Base-by-base conservation (phyloP, 306 rosid genomes). In the Bauhinia variegata region DNA sequence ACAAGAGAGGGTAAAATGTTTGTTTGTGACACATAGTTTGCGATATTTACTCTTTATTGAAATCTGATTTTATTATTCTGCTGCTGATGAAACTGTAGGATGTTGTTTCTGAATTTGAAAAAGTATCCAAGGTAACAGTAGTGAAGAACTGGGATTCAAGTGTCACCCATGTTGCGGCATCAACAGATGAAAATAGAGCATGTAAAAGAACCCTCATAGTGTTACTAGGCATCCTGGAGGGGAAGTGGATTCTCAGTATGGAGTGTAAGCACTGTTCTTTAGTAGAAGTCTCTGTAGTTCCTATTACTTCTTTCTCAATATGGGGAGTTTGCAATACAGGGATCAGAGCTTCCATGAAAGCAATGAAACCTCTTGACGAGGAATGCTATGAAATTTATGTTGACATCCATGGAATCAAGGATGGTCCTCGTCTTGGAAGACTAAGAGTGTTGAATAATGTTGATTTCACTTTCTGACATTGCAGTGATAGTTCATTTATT, bases 151-250 rank as follows among this genome's bases (percentile, higher is more conserved):
- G 99, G 97, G 90, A 88, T 76, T 77, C 91, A 13, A 80, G 70
- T 76, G 86, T 90, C 55, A 90, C 99, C 38, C 99, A 93, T 76
- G 84, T 93, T 63, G 83, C 90, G 80, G 95, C 96, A 33, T 80
- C 99, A 72, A 80, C 78, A 7, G 87, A 88, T 83, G 90, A 88
- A 84, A 86, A 78, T 73, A 84, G 87, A 49, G 96, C 97, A 69
- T 90, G 96, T 75, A 88, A 38, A 85, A 86, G 99, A 76, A 93
- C 99, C 71, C 89, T 93, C 67, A 93, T 89, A 86, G 89, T 86
- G 59, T 77, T 93, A 78, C 9, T 86, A 87, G 99, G 91, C 68
- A 90, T 90, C 67, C 81, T 93, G 79, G 88, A 86, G 75, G 99
- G 99, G 63, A 93, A 85, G 78, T 93, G 99, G 99, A 82, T 93